A percentile compares a stretch with the other conserved stretches of the same genome.
Evolutionary conservation across 2,329 filamentous ascomycete genomes (phyloP).

Genomic region (Diaporthe capsici): DNA sequence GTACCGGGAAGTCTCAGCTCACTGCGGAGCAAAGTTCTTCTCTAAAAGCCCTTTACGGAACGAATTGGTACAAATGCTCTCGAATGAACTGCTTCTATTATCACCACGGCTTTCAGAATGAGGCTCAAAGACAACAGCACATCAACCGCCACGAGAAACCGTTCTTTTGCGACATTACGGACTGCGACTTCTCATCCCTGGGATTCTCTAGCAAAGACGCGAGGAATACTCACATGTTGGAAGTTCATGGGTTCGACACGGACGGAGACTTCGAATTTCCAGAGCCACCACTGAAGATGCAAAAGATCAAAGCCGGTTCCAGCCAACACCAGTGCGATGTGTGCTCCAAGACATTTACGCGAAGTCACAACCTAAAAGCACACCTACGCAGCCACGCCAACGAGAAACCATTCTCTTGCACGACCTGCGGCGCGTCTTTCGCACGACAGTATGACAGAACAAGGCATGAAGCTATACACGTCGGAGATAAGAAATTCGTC

Average conservation of each 20-base stretch:
- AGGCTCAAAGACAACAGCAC: conserved; percentile 50
- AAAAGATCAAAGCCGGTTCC: conserved; percentile 14
- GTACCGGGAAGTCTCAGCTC: neutral
- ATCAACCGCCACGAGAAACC: conserved; percentile 53
- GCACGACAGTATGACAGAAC: conserved; percentile 42
- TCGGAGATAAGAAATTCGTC: conserved; percentile 42
- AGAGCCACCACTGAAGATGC: conserved; percentile 39
- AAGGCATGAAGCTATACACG: conserved; percentile 44
- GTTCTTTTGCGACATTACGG: conserved; percentile 51
- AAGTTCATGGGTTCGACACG: conserved; percentile 43
- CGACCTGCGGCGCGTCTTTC: conserved; percentile 43
- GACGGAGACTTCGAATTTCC: conserved; percentile 42
- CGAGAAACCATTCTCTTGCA: conserved; percentile 43
- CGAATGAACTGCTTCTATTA: conserved; percentile 54
- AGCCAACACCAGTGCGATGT: conserved; percentile 40
- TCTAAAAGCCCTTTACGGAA: neutral
- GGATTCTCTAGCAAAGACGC: conserved; percentile 53
- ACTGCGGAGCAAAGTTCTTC: neutral
- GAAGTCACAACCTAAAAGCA: conserved; percentile 43
- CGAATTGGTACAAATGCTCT: neutral
- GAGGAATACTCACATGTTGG: conserved; percentile 50
- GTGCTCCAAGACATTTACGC: conserved; percentile 45
- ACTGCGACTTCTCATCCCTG: conserved; percentile 50
- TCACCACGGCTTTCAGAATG: conserved; percentile 54
- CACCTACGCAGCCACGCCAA: conserved; percentile 44